These are phyloP conservation scores for Polychaeton citri DNA, from an alignment of 2,329 filamentous ascomycete species.

Conservation along the genomic window DNA sequence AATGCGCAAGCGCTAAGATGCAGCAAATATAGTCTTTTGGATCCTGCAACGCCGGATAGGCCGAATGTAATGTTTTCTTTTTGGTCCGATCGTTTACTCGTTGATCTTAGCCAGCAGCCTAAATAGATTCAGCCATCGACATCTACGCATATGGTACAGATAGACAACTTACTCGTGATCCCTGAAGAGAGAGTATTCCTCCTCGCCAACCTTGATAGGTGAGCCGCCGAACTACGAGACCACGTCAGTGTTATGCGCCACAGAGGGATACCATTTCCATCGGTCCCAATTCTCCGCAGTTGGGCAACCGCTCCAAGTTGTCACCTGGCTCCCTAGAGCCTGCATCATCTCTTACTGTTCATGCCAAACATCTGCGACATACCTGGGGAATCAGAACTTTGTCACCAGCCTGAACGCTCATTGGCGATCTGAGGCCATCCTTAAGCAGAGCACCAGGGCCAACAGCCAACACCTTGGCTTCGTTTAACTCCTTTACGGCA, in stretches of 20 bases:
- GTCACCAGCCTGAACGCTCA: slow-evolving; percentile 74
- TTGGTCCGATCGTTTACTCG: slow-evolving; percentile 69
- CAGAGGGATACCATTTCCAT: no score
- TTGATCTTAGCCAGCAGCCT: slow-evolving; percentile 99
- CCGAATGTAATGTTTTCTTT: no score
- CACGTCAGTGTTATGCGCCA: no score
- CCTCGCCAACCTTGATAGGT: slow-evolving; percentile 92
- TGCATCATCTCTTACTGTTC: no score
- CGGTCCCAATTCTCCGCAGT: no score
- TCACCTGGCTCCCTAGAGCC: no score
- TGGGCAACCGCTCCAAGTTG: no score
- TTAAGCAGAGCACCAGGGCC: slow-evolving; percentile 79
- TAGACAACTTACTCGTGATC: slow-evolving; percentile 96
- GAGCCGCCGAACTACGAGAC: slow-evolving; percentile 78
- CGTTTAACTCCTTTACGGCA: slow-evolving; percentile 94
- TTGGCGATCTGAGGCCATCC: slow-evolving; percentile 75
- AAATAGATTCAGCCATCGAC: no score
- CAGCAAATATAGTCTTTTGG: neutral
- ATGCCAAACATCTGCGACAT: slow-evolving; percentile 29
- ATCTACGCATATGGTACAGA: no score
- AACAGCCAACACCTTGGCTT: slow-evolving; percentile 90
- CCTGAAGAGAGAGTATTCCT: slow-evolving; percentile 91
- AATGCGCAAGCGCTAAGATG: neutral
- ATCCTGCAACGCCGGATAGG: neutral
- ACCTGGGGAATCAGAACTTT: slow-evolving; percentile 93